Conservation (phyloP, 2,329 filamentous ascomycete genomes). For the Penicillium hordei region DNA sequence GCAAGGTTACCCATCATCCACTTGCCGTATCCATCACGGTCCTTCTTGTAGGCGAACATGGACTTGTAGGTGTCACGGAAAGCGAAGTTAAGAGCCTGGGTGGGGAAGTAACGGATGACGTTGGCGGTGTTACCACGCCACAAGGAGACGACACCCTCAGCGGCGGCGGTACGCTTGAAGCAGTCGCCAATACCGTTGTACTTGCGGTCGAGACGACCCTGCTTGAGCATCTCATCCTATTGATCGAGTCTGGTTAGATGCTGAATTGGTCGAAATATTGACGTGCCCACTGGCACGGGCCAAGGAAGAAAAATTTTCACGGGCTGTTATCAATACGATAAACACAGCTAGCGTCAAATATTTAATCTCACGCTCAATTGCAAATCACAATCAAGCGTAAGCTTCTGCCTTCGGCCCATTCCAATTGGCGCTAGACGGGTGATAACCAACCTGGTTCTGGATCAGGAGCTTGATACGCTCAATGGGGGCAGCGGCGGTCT, state of each 20-base stretch:
- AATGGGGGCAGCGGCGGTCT: conserved; percentile 99
- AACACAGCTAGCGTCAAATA: background rate
- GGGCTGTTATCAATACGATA: background rate
- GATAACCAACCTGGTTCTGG: conserved; percentile 92
- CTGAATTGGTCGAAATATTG: background rate
- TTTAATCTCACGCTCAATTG: background rate
- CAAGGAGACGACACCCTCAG: conserved; percentile 91
- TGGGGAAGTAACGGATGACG: conserved; percentile 99
- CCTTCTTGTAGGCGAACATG: conserved; percentile 99
- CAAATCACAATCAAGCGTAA: background rate
- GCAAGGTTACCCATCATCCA: conserved; percentile 99
- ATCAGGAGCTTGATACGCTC: conserved; percentile 99
- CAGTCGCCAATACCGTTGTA: conserved; percentile 93
- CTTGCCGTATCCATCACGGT: conserved; percentile 94
- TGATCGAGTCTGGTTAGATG: conserved; percentile 16
- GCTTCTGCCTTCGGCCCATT: background rate
- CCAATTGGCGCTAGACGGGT: conserved; percentile 5
- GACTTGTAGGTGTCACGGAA: conserved; percentile 99
- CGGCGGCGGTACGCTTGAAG: conserved; percentile 85
- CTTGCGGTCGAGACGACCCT: conserved; percentile 95
- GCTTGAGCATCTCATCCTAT: conserved; percentile 99
- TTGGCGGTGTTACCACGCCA: conserved; percentile 99
- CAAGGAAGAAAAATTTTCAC: conserved; percentile 21
- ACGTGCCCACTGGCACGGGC: conserved; percentile 5
- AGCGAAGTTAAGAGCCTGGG: conserved; percentile 99